Percentiles rank a stretch among this genome's conserved stretches.
Evolutionary conservation across 1,139 yeast genomes (phyloP).

Genomic region (Meyerozyma carpophila): DNA sequence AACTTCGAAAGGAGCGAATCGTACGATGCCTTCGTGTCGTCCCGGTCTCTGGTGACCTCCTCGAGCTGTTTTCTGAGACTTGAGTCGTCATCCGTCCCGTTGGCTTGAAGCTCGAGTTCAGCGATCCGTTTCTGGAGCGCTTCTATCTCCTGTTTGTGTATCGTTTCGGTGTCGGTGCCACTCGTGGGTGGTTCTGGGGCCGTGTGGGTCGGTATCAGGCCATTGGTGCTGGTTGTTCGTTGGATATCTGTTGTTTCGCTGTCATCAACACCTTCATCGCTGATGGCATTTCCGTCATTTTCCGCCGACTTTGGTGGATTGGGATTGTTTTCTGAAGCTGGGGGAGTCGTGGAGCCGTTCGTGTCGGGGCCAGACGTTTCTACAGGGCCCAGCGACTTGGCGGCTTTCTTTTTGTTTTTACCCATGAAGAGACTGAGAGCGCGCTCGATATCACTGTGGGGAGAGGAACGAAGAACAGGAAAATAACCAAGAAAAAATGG

Average conservation of each 20-base stretch:
- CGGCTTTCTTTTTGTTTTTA: not conserved
- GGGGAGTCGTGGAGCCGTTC: not conserved
- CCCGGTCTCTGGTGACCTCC: constrained; percentile 44
- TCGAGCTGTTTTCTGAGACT: constrained; percentile 5
- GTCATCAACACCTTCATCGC: not conserved
- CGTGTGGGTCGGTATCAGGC: not conserved
- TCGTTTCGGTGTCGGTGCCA: not conserved
- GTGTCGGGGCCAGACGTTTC: not conserved
- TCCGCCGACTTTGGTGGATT: not conserved
- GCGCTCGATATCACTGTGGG: not conserved
- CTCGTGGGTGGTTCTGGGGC: not conserved
- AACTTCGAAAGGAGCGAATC: constrained; percentile 69
- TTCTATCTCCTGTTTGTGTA: constrained; percentile 1
- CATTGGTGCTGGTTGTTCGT: not conserved
- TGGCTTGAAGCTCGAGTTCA: not conserved
- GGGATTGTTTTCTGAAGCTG: not conserved
- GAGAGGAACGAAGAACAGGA: not conserved
- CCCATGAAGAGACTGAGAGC: not conserved
- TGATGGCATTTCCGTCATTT: not conserved
- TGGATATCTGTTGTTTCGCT: not conserved
- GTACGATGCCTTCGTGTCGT: constrained; percentile 64
- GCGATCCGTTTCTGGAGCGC: not conserved
- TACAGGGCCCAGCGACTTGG: not conserved
- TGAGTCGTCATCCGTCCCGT: not conserved
- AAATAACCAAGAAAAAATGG: not conserved